Conservation (phyloP, 129 eudicot genomes). For the Flaveria robusta region DNA sequence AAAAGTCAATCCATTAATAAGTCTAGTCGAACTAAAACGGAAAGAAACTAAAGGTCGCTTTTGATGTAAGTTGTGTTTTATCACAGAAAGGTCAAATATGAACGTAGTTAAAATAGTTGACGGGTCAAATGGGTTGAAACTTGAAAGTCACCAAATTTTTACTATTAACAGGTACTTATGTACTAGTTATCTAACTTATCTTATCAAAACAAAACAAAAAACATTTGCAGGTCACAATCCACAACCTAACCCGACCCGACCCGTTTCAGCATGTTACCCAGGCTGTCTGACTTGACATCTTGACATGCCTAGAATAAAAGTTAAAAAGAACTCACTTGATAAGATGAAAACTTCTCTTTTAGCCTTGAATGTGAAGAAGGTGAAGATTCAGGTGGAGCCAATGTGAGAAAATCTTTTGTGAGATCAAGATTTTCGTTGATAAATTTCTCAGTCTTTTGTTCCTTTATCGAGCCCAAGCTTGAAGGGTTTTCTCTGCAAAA, state of each 20-base stretch:
- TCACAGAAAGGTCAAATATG: not conserved
- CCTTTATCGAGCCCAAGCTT: conserved; percentile 28
- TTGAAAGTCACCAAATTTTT: not conserved
- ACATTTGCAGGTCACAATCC: not conserved
- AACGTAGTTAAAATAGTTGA: not conserved
- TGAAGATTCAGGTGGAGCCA: conserved; percentile 59
- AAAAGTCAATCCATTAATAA: conserved; percentile 20
- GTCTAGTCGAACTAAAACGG: conserved; percentile 5
- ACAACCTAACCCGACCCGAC: not conserved
- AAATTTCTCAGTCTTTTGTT: conserved; percentile 28
- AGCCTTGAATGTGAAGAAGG: conserved; percentile 26
- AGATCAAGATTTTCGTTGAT: conserved; percentile 36
- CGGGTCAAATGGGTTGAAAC: not conserved
- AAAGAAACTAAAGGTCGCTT: not conserved
- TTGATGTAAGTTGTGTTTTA: not conserved
- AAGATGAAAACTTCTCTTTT: conserved; percentile 35
- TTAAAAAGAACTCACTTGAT: conserved; percentile 43
- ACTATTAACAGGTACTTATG: not conserved
- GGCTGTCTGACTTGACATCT: not conserved
- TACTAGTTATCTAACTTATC: not conserved
- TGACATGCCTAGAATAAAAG: not conserved
- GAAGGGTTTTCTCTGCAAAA: conserved; percentile 54
- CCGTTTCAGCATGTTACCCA: not conserved
- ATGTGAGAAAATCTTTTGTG: conserved; percentile 67
- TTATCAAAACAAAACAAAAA: not conserved